Percentiles rank a stretch among this genome's conserved stretches.
These are phyloP conservation scores for Aethionema arabicum DNA, from an alignment of 345 rosid genomes.

Conservation along the genomic window DNA sequence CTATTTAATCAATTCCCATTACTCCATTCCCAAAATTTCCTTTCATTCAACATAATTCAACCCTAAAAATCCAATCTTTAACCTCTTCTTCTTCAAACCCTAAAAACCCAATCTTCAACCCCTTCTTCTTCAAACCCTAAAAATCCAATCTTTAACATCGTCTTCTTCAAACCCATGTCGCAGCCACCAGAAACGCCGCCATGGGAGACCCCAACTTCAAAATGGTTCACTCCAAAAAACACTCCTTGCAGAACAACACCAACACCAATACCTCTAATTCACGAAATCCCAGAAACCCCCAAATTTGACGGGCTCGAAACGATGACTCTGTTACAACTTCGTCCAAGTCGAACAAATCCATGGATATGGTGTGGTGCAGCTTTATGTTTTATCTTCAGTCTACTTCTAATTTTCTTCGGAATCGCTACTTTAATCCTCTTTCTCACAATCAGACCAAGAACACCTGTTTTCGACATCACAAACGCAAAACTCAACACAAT, in stretches of 20 bases:
- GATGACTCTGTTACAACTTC: constrained; percentile 41
- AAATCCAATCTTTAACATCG: constrained; percentile 30
- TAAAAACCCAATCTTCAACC: constrained; percentile 5
- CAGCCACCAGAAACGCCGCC: constrained; percentile 38
- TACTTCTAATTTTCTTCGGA: constrained; percentile 71
- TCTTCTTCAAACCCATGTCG: constrained; percentile 27
- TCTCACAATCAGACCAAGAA: constrained; percentile 59
- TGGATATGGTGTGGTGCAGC: constrained; percentile 75
- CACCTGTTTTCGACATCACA: constrained; percentile 69
- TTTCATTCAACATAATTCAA: constrained; percentile 34
- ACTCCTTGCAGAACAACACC: constrained; percentile 42
- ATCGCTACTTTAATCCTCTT: constrained; percentile 72
- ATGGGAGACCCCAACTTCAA: constrained; percentile 39
- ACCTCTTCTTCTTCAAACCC: constrained; percentile 18
- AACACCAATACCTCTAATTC: constrained; percentile 38
- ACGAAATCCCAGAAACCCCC: constrained; percentile 27
- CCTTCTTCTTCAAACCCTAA: constrained; percentile 25
- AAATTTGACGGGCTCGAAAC: constrained; percentile 32
- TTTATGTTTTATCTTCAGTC: constrained; percentile 71
- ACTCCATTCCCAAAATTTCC: constrained; percentile 35
- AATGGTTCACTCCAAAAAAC: constrained; percentile 36
- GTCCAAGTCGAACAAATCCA: constrained; percentile 51
- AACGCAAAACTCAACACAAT: constrained; percentile 66
- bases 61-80: neutral
- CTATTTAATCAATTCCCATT: constrained; percentile 38